A percentile compares a stretch with the other conserved stretches of the same genome.
Conservation (phyloP, 345 rosid genomes). For the Toxicodendron radicans region DNA sequence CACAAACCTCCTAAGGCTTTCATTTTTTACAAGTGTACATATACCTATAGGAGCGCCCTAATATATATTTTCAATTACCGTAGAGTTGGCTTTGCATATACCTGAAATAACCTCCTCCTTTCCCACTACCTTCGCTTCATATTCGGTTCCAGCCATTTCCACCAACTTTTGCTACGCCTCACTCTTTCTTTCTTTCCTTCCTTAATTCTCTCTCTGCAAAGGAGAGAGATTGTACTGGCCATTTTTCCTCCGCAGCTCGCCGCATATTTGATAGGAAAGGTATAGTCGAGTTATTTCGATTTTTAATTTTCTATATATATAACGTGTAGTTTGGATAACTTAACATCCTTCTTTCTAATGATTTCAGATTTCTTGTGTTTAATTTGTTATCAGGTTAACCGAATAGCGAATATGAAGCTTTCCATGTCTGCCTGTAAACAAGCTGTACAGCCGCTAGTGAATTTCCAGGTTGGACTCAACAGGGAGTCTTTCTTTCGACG, state of each 20-base stretch:
- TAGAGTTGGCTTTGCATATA: neutral
- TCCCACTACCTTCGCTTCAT: conserved; percentile 8
- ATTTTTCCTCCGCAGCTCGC: conserved; percentile 14
- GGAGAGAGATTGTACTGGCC: neutral
- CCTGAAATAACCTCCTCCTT: neutral
- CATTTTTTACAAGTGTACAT: conserved; percentile 2
- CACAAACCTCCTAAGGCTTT: neutral
- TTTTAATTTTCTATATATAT: neutral
- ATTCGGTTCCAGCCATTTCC: conserved; percentile 3
- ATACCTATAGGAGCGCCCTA: neutral
- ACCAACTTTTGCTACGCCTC: neutral
- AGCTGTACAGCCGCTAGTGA: conserved; percentile 46
- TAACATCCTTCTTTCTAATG: too few relatives aligned
- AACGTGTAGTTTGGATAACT: neutral
- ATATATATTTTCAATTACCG: neutral
- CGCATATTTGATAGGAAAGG: conserved; percentile 16
- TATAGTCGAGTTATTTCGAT: conserved; percentile 5
- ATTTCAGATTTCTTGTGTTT: neutral
- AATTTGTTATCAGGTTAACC: conserved; percentile 15
- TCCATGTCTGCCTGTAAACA: conserved; percentile 50
- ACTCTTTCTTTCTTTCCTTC: neutral
- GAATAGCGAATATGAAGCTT: conserved; percentile 37
- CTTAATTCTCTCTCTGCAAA: neutral
- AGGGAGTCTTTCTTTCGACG: conserved; percentile 48
- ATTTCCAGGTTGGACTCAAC: conserved; percentile 40